These are phyloP conservation scores for Zygosaccharomyces pseudorouxii DNA, from an alignment of 805 yeast genomes.

Conservation along the genomic window DNA sequence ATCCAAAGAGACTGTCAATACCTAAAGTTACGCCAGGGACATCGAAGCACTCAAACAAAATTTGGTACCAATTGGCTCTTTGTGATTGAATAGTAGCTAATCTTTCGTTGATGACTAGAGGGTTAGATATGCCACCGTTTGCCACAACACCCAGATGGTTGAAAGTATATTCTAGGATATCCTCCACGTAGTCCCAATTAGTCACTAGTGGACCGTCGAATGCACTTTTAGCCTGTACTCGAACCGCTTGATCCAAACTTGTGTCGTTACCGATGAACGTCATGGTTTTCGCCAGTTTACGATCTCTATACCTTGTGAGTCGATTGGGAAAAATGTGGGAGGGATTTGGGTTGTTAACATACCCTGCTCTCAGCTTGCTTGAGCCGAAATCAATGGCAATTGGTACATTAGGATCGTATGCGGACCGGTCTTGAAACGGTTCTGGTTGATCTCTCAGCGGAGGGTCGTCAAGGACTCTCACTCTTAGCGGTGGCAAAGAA, in stretches of 20 bases:
- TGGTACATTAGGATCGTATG: conserved; percentile 46
- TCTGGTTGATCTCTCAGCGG: conserved; percentile 33
- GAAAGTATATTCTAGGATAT: conserved; percentile 76
- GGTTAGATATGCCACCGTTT: conserved; percentile 59
- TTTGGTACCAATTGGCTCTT: conserved; percentile 69
- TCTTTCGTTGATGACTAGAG: conserved; percentile 75
- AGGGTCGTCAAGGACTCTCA: conserved; percentile 27
- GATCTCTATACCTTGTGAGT: conserved; percentile 71
- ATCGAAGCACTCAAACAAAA: conserved; percentile 77
- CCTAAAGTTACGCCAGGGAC: conserved; percentile 77
- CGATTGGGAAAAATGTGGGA: conserved; percentile 63
- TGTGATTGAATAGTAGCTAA: conserved; percentile 68
- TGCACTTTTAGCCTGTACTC: conserved; percentile 68
- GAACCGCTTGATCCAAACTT: conserved; percentile 61
- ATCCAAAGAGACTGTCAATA: conserved; percentile 76
- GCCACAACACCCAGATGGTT: conserved; percentile 66
- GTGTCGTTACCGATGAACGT: conserved; percentile 82
- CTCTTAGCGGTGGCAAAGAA: conserved; percentile 28
- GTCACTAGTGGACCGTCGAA: conserved; percentile 83
- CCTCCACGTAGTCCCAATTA: conserved; percentile 90
- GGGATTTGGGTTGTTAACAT: conserved; percentile 45
- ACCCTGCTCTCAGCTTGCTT: conserved; percentile 54
- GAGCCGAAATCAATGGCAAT: conserved; percentile 88
- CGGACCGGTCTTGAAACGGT: conserved; percentile 27
- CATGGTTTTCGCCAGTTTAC: conserved; percentile 56